Base-by-base conservation (phyloP, 2,329 filamentous ascomycete species). In the Pseudogymnoascus sp. region DNA sequence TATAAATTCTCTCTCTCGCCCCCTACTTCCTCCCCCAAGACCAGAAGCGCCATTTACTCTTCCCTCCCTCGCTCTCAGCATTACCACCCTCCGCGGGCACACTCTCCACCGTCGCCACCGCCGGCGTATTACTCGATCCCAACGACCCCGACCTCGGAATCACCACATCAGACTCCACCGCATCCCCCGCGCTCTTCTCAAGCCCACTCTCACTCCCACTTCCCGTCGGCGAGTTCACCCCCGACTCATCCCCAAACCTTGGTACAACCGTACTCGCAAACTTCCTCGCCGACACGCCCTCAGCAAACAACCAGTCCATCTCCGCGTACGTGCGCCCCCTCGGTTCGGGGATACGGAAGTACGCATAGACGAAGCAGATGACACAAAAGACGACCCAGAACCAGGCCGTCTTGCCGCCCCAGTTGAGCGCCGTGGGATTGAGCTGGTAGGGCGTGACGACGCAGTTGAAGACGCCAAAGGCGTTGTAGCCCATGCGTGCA, bases 301-400 rank as follows among this genome's bases (percentile, higher is more conserved):
- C 80, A 75, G 94, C 89, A 69, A 96, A 96, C 53, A 96, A 78
- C 60, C 94, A 70, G 71, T 96, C 90, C 62, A 96, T 76, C 75
- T 96, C 91, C 4, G 89, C 91, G 70, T 92, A 96, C 0, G 89
- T 89, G 50, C 90, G 83, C 6, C 88, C 91, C 4, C 78, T 78
- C 0, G 90, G 90, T 71, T 95, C 90, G 0, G 90, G 90, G 0
- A 91, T 78, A 15, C 88, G 82, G 78, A 91, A 91, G 70, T 83
- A 91, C 0, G 87, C 88, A 74, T 93, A 95, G 14, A 94, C 76
- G 69, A 92, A 85, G 75, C 89, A 93, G 62, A 85, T 74, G 76
- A 91, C 90, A 76, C 89, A 92, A 61, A 89, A 84, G 0, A 84
- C 89, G 2, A 82, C 89, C 80, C 58, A 60, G 37, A 60, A 60